A percentile compares a stretch with the other conserved stretches of the same genome.
These are phyloP conservation scores for Saccharomycopsis javanensis DNA, from an alignment of 805 yeast genomes.

Conservation along the genomic window DNA sequence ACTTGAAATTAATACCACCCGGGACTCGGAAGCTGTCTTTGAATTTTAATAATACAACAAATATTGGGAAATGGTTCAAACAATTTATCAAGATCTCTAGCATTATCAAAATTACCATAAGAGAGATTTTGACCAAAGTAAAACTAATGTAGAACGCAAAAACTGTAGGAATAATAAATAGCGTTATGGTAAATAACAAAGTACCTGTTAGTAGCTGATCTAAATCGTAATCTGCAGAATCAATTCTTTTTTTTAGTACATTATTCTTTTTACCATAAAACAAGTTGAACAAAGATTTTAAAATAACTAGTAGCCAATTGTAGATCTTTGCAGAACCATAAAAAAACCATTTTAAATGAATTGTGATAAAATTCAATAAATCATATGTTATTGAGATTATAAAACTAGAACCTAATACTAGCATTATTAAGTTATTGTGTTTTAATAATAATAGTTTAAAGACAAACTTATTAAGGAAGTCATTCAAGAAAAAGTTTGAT, in stretches of 20 bases:
- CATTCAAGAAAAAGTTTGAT: conserved; percentile 7
- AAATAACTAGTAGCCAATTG: conserved; percentile 57
- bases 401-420: conserved; percentile 55
- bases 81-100: conserved; percentile 53
- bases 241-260: conserved; percentile 75
- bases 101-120: conserved; percentile 38
- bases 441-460: neutral
- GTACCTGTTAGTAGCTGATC: conserved; percentile 88
- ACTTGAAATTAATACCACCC: conserved; percentile 39
- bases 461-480: conserved; percentile 14
- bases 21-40: conserved; percentile 70
- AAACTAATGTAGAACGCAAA: conserved; percentile 74
- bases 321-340: conserved; percentile 71
- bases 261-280: conserved; percentile 88
- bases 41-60: conserved; percentile 65
- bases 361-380: conserved; percentile 45
- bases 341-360: conserved; percentile 72
- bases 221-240: conserved; percentile 70
- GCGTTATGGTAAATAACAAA: conserved; percentile 66
- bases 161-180: conserved; percentile 79
- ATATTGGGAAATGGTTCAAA: conserved; percentile 78
- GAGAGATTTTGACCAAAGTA: conserved; percentile 45
- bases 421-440: neutral
- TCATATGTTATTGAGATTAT: conserved; percentile 61
- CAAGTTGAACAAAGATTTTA: conserved; percentile 68